Evolutionary conservation across 768 basidiomycete species (phyloP).

Genomic region (Lentinula lateritia): DNA sequence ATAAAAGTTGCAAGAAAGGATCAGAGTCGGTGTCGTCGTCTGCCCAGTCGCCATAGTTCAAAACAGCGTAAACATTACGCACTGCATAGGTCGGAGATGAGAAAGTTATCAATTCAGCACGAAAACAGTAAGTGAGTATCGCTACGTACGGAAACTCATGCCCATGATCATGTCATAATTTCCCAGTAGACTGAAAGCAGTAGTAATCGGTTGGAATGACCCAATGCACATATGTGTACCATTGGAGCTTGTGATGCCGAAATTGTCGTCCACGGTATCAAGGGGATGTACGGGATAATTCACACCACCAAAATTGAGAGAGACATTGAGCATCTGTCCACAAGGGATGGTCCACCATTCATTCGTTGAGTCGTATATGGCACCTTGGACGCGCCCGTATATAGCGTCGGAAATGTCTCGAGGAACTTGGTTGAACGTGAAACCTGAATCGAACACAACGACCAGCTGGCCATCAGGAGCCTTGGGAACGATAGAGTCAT

Average conservation of each 20-base stretch:
- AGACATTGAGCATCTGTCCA: conserved; percentile 63
- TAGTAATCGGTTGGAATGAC: conserved; percentile 80
- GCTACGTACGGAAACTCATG: conserved; percentile 65
- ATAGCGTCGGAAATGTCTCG: conserved; percentile 74
- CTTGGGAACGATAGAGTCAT: conserved; percentile 63
- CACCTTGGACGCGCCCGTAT: conserved; percentile 73
- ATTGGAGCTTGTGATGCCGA: conserved; percentile 34
- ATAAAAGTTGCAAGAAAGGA: conserved; percentile 68
- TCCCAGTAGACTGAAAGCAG: conserved; percentile 71
- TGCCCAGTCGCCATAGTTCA: conserved; percentile 71
- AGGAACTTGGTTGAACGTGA: conserved; percentile 60
- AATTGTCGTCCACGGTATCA: conserved; percentile 60
- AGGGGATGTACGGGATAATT: conserved; percentile 73
- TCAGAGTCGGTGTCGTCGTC: conserved; percentile 36
- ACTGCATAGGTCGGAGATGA: conserved; percentile 35
- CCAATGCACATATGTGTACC: conserved; percentile 64
- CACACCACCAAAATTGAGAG: conserved; percentile 65
- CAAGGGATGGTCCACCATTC: conserved; percentile 74
- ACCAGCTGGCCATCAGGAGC: conserved; percentile 62
- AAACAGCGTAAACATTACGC: conserved; percentile 67
- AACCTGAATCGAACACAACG: conserved; percentile 73
- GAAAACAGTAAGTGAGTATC: background rate
- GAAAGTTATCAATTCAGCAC: background rate
- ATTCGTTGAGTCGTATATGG: conserved; percentile 50
- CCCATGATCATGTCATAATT: conserved; percentile 81